phyloP scores from a whole-genome alignment of 176 grass and related monocot species.

The Carex parvula region DNA sequence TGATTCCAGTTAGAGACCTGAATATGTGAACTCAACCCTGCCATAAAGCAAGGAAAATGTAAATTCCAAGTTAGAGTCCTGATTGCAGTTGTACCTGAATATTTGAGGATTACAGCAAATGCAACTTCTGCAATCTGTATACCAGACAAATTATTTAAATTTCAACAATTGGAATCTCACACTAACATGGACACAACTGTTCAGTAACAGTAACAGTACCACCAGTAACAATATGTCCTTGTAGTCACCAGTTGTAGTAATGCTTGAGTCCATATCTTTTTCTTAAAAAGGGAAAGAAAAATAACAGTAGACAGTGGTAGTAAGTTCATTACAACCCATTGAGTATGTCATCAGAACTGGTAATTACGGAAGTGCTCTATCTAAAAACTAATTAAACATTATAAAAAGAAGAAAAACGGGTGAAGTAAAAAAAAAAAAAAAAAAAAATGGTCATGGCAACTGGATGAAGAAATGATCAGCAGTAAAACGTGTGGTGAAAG shows the following conservation, averaged over 20 bases:
- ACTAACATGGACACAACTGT: neutral
- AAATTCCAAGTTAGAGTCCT: neutral
- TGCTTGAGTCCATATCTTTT: neutral
- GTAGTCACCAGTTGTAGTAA: neutral
- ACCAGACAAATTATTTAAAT: neutral
- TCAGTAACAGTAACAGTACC: too few species aligned
- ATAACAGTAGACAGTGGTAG: neutral
- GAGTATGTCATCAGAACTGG: neutral
- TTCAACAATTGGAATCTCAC: neutral
- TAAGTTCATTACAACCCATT: neutral
- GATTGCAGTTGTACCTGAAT: neutral
- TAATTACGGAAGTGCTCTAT: neutral
- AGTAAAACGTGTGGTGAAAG: neutral
- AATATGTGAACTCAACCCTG: conserved; percentile 17
- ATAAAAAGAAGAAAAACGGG: neutral
- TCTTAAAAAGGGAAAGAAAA: neutral
- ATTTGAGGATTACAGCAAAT: neutral
- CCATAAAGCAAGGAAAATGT: conserved; percentile 4
- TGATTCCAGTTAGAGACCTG: too few species aligned
- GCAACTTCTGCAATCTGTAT: neutral
- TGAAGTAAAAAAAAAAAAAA: too few species aligned
- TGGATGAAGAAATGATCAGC: neutral
- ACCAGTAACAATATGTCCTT: neutral
- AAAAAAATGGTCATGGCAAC: neutral
- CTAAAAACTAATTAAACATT: neutral